Evolutionary conservation across 1,284 basidiomycete genomes (phyloP), one percentile per base, ranked within the genome.

Genomic region (Ceratobasidium sp.): DNA sequence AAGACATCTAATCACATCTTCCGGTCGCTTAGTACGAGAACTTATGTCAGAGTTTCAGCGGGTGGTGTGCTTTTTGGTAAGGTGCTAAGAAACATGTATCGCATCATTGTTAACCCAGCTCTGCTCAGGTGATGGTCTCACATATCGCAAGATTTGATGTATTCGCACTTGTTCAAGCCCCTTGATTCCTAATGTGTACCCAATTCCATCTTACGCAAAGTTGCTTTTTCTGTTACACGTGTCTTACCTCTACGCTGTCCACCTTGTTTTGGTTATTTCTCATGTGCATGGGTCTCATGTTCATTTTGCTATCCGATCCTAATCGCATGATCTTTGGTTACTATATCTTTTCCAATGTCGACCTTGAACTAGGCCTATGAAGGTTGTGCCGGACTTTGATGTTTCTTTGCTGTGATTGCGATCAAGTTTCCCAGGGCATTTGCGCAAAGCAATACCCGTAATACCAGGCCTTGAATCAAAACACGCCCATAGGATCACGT

Each of bases 1-100:
- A n/a, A 42, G 2, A 56, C 35, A 3, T 8, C 3, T 40, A 15
- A 45, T 45, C 25, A 22, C 31, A 12, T n/a, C n/a, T n/a, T n/a
- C n/a, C n/a, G n/a, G n/a, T 15, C n/a, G 2, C 12, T 17, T 31
- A 57, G 55, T 57, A 57, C 40, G 55, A 57, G 34, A 57, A 57
- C 40, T 35, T 57, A 17, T 57, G 55, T 22, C 55, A 57, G 20
- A 57, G 55, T 38, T 57, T 57, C 25, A 57, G 55, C 38, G 55
- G 55, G n/a, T 57, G 55, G 55, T 57, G 55, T 27, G 55, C 55
- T 8, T 57, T 57, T 27, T 57, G 55, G 55, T 57, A 17, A 57
- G 55, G 12, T 4, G n/a, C n/a, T 13, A 57, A 25, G 43, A 17
- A 13, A 3, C 12, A 32, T 15, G 25, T 12, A 7, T 12, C n/a